These are phyloP conservation scores for Diaporthe batatas DNA, from an alignment of 2,329 filamentous ascomycete genomes.

Conservation along the genomic window DNA sequence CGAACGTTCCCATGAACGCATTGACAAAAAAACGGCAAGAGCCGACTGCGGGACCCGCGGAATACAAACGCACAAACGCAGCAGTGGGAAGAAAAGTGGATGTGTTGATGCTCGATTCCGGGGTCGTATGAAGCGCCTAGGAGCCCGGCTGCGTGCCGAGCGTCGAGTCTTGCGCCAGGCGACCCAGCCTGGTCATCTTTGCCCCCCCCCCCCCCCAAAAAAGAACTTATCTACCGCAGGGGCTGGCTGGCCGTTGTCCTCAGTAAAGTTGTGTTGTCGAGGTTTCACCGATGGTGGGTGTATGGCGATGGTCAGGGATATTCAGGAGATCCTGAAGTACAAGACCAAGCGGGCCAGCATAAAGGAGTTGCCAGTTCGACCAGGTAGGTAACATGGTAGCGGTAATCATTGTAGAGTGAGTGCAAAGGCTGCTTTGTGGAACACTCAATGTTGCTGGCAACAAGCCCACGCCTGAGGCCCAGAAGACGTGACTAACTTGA, in stretches of 20 bases:
- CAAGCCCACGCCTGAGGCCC: neutral
- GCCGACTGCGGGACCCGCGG: slow-evolving; percentile 29
- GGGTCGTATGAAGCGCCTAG: neutral
- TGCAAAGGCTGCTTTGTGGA: neutral
- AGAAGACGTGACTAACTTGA: neutral
- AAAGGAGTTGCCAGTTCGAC: neutral
- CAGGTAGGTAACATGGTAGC: neutral
- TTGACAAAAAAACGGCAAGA: slow-evolving; percentile 16
- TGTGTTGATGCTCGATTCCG: neutral
- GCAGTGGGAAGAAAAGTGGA: neutral
- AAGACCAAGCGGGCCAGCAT: neutral
- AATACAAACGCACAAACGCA: neutral
- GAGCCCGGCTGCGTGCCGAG: slow-evolving; percentile 1
- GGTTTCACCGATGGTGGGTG: neutral
- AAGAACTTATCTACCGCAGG: neutral
- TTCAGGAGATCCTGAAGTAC: neutral
- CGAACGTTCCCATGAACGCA: slow-evolving; percentile 10
- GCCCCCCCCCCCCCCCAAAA: too few species aligned
- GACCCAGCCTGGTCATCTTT: neutral
- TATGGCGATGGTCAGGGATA: neutral
- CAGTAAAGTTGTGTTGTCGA: neutral
- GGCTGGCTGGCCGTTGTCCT: neutral
- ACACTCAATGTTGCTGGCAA: neutral
- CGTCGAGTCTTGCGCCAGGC: neutral
- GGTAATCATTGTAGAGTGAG: neutral